Conservation (phyloP, 1,284 basidiomycete species). For the Flammula alnicola region DNA sequence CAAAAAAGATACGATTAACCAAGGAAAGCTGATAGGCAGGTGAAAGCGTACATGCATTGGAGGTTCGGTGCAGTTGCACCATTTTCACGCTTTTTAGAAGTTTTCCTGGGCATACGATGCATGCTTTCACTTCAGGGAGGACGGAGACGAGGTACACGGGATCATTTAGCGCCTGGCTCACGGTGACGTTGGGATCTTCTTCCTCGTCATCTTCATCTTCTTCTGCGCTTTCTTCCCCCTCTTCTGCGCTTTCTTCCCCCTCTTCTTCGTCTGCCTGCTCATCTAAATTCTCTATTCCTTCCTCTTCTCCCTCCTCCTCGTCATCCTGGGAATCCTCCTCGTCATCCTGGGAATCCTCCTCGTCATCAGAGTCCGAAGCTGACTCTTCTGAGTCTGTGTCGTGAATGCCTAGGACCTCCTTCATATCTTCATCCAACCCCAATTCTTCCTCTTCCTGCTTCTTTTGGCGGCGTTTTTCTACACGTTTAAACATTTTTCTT, state of each 20-base stretch:
- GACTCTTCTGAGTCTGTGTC: slow-evolving; percentile 79
- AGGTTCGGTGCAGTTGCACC: slow-evolving; percentile 63
- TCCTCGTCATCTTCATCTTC: slow-evolving; percentile 32
- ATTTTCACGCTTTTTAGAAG: slow-evolving; percentile 68
- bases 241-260: too few relatives aligned
- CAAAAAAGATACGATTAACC: slow-evolving; percentile 21
- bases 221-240: too few relatives aligned
- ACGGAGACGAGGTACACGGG: slow-evolving; percentile 67
- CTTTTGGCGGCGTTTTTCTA: slow-evolving; percentile 70
- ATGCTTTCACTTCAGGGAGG: slow-evolving; percentile 58
- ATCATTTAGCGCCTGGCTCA: slow-evolving; percentile 63
- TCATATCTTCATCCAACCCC: slow-evolving; percentile 72
- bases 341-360: slow-evolving; percentile 31
- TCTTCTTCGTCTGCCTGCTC: slow-evolving; percentile 33
- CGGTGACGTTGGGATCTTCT: slow-evolving; percentile 52
- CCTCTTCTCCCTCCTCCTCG: slow-evolving; percentile 34
- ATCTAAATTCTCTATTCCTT: slow-evolving; percentile 34
- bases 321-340: slow-evolving; percentile 32
- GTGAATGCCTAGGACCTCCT: slow-evolving; percentile 71
- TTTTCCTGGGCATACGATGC: slow-evolving; percentile 79
- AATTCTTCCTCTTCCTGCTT: slow-evolving; percentile 71
- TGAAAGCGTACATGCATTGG: slow-evolving; percentile 62
- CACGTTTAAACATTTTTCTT: slow-evolving; percentile 77
- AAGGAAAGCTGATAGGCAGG: slow-evolving; percentile 13
- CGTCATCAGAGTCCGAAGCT: slow-evolving; percentile 48